A percentile compares a stretch with the other conserved stretches of the same genome.
Conservation (phyloP, 2,329 filamentous ascomycete genomes). For the Nothophoma quercina region DNA sequence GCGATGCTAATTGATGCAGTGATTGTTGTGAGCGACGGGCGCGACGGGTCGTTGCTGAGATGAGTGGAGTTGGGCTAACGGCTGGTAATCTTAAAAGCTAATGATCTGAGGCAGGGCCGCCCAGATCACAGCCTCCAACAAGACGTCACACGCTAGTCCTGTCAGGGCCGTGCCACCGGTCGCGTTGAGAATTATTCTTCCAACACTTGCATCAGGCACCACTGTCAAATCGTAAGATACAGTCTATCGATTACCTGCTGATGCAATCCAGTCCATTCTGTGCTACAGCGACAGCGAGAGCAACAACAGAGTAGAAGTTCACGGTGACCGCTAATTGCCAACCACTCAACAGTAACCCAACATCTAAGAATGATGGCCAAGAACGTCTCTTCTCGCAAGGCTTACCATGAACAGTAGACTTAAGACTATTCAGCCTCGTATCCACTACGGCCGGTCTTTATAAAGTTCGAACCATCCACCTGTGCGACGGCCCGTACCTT, state of each 20-base stretch:
- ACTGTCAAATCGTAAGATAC: no score
- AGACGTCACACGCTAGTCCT: conserved; percentile 15
- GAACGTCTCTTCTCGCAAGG: neutral
- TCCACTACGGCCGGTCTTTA: neutral
- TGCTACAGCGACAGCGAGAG: no score
- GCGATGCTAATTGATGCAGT: conserved; percentile 15
- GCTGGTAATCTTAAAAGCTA: conserved; percentile 18
- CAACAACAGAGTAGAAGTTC: no score
- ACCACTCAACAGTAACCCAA: no score
- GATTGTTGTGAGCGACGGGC: conserved; percentile 11
- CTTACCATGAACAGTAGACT: neutral
- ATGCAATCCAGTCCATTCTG: no score
- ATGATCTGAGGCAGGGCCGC: conserved; percentile 11
- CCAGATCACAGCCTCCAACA: conserved; percentile 6
- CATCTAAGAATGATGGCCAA: no score
- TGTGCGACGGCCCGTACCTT: conserved; percentile 1
- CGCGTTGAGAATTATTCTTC: neutral
- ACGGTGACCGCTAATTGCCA: no score
- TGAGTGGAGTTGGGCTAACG: conserved; percentile 9
- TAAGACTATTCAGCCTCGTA: neutral
- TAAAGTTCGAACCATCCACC: neutral
- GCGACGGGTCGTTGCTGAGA: conserved; percentile 23
- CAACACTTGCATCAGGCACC: no score
- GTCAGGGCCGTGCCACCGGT: neutral
- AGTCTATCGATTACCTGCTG: no score